A percentile compares a stretch with the other conserved stretches of the same genome.
Conservation (phyloP, 108 stramenopile genomes). For the Heterococcus sp. region DNA sequence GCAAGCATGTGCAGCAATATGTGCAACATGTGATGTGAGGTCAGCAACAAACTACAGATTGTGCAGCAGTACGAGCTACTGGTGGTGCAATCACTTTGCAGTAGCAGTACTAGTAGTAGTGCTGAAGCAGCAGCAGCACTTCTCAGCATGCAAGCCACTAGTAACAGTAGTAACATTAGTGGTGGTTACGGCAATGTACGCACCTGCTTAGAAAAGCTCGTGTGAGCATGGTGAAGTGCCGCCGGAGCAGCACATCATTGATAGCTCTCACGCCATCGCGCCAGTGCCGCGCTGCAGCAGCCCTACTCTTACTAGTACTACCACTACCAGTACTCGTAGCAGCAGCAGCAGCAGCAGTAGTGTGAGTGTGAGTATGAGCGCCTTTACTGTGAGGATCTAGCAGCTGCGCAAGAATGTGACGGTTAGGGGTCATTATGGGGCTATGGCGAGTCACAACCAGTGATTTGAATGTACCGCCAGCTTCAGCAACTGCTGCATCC, state of each 20-base stretch:
- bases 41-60: too few species aligned
- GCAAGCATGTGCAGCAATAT: too few species aligned
- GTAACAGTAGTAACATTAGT: too few species aligned
- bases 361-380: not conserved
- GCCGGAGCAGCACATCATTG: slow-evolving; percentile 39
- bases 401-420: not conserved
- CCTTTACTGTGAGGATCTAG: not conserved
- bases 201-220: slow-evolving; percentile 15
- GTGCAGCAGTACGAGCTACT: slow-evolving; percentile 95
- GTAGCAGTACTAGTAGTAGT: too few species aligned
- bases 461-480: slow-evolving; percentile 21
- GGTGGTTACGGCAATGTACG: slow-evolving; percentile 47
- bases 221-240: slow-evolving; percentile 23
- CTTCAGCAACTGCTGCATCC: slow-evolving; percentile 1
- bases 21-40: too few species aligned
- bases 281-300: slow-evolving; percentile 27
- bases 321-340: too few species aligned
- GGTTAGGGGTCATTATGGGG: slow-evolving; percentile 3
- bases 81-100: too few species aligned
- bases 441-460: slow-evolving; percentile 18
- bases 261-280: slow-evolving; percentile 32
- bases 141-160: too few species aligned
- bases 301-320: not conserved
- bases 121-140: slow-evolving; percentile 91
- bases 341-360: too few species aligned